Percentiles rank a stretch among this genome's conserved stretches.
Conservation (phyloP, 2,329 filamentous ascomycete genomes). For the Rhynchosporium agropyri region DNA sequence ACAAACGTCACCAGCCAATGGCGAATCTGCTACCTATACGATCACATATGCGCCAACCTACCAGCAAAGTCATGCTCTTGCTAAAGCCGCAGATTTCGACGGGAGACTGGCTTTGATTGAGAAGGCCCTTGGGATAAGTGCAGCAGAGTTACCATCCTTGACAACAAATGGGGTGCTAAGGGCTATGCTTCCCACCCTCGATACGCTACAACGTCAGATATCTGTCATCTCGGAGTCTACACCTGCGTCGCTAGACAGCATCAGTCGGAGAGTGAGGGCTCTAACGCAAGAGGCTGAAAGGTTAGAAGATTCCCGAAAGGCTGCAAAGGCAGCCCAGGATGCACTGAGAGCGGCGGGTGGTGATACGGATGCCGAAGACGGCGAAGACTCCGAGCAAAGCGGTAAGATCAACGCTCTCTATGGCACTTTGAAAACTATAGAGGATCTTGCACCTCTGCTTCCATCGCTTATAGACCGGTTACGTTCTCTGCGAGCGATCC, state of each 20-base stretch:
- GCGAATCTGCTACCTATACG: conserved; percentile 57
- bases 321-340: conserved; percentile 64
- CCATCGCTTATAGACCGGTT: conserved; percentile 84
- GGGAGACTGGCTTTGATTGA: conserved; percentile 78
- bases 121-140: conserved; percentile 76
- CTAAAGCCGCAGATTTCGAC: conserved; percentile 87
- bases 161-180: conserved; percentile 58
- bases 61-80: conserved; percentile 70
- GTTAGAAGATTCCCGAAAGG: conserved; percentile 65
- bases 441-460: conserved; percentile 80
- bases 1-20: conserved; percentile 31
- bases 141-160: conserved; percentile 65
- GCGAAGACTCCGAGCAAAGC: conserved; percentile 68
- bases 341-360: conserved; percentile 50
- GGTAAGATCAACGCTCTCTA: conserved; percentile 92
- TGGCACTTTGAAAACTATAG: conserved; percentile 83
- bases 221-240: conserved; percentile 72
- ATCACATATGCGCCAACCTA: conserved; percentile 66
- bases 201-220: conserved; percentile 79
- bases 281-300: conserved; percentile 73
- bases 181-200: conserved; percentile 81
- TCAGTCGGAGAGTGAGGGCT: conserved; percentile 70
- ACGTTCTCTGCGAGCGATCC: conserved; percentile 79
- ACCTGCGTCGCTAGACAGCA: conserved; percentile 71
- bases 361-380: conserved; percentile 49